phyloP scores from a whole-genome alignment of 129 eudicot species.

The Kitagawia praeruptora region DNA sequence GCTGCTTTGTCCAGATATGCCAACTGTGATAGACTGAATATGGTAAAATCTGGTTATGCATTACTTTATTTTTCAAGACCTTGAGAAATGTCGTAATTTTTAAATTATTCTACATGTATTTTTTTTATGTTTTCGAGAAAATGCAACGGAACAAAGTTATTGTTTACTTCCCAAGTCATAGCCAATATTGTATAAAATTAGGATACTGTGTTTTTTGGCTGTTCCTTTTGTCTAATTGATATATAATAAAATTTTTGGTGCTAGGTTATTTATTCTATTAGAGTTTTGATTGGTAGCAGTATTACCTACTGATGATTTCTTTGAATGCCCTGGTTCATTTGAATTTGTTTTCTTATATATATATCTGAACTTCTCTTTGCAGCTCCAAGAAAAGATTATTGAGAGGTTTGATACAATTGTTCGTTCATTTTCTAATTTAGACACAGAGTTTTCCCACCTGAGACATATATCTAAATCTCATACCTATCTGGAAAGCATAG shows the following conservation, averaged over 20 bases:
- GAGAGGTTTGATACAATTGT: constrained; percentile 67
- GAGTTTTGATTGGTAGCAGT: background rate
- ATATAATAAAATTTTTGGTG: background rate
- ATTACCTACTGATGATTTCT: background rate
- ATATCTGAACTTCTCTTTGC: constrained; percentile 14
- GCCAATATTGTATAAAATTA: background rate
- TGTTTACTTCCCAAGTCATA: background rate
- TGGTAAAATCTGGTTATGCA: constrained; percentile 31
- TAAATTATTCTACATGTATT: background rate
- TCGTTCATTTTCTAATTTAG: constrained; percentile 68
- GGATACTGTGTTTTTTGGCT: background rate
- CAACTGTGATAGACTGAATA: constrained; percentile 67
- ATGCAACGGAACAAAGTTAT: background rate
- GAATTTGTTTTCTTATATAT: background rate
- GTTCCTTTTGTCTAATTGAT: background rate
- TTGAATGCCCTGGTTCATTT: background rate
- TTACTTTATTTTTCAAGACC: background rate
- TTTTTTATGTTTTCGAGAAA: background rate
- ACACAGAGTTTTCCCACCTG: constrained; percentile 69
- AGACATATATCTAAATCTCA: constrained; percentile 60
- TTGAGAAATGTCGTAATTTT: background rate
- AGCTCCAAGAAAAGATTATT: constrained; percentile 77
- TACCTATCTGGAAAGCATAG: constrained; percentile 56
- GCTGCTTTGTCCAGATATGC: constrained; percentile 77
- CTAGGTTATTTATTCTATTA: background rate